Percentiles rank a stretch among this genome's conserved stretches.
Conservation (phyloP, 352 stramenopile genomes). For the Sclerospora graminicola region DNA sequence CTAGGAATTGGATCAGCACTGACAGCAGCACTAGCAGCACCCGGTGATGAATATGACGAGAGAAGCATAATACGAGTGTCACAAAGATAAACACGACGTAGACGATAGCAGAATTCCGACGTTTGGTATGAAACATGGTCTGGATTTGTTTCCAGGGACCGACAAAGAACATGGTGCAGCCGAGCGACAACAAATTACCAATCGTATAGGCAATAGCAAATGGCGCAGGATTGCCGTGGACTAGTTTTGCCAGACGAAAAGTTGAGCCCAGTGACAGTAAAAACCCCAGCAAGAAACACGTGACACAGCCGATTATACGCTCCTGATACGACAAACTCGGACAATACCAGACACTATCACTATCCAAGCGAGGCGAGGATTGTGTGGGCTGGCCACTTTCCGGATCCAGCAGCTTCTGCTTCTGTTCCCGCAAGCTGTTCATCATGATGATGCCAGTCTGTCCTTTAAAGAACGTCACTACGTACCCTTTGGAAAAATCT, state of each 20-base stretch:
- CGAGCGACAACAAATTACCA: conserved; percentile 75
- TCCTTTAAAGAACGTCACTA: too few relatives aligned
- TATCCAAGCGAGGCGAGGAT: conserved; percentile 14
- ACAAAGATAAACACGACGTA: conserved; percentile 76
- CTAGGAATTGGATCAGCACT: conserved; percentile 65
- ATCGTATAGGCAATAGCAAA: conserved; percentile 84
- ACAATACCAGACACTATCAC: conserved; percentile 33
- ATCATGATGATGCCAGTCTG: conserved; percentile 52
- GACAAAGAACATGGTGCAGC: conserved; percentile 80
- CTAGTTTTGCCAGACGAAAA: conserved; percentile 63
- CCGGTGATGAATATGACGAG: conserved; percentile 51
- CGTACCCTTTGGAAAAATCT: too few relatives aligned
- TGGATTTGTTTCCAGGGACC: conserved; percentile 71
- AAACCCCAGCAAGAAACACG: conserved; percentile 75
- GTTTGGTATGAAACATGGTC: conserved; percentile 79
- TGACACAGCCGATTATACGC: conserved; percentile 68
- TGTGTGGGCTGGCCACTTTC: conserved; percentile 33
- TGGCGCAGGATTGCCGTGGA: conserved; percentile 62
- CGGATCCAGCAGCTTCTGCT: conserved; percentile 73
- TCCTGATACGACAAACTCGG: conserved; percentile 79
- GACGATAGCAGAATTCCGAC: conserved; percentile 47
- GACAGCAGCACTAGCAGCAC: conserved; percentile 61
- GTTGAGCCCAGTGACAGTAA: conserved; percentile 76
- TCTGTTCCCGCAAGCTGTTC: conserved; percentile 52
- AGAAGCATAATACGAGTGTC: conserved; percentile 72